Evolutionary conservation across 2,329 filamentous ascomycete species (phyloP).

Genomic region (Clonostachys rosea): DNA sequence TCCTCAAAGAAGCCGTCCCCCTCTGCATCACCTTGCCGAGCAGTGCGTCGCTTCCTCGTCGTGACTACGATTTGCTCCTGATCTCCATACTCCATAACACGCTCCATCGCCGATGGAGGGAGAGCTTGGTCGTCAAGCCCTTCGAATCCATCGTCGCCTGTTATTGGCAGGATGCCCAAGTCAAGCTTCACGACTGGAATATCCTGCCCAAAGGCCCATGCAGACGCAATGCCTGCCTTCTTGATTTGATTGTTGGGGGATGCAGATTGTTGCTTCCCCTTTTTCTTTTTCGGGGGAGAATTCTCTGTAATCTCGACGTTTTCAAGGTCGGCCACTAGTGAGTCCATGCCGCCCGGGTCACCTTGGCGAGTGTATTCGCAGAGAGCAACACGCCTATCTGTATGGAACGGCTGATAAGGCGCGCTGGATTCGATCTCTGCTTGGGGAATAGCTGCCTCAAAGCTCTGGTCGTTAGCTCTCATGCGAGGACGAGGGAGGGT

Average conservation of each 20-base stretch:
- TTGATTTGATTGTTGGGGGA: conserved; percentile 3
- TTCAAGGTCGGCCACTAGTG: conserved; percentile 31
- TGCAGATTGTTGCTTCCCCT: conserved; percentile 20
- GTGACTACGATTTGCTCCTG: conserved; percentile 80
- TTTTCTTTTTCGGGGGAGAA: conserved; percentile 26
- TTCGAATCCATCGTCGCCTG: conserved; percentile 47
- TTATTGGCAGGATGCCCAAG: conserved; percentile 34
- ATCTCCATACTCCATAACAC: conserved; percentile 54
- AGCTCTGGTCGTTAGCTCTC: conserved; percentile 32
- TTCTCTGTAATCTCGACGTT: conserved; percentile 34
- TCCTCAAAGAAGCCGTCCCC: conserved; percentile 87
- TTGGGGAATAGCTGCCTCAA: conserved; percentile 62
- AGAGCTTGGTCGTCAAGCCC: conserved; percentile 53
- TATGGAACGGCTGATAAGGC: conserved; percentile 94
- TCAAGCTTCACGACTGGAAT: conserved; percentile 48
- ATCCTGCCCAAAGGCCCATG: conserved; percentile 58
- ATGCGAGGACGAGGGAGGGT: conserved; percentile 36
- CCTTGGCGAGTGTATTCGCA: conserved; percentile 50
- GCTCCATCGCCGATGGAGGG: conserved; percentile 61
- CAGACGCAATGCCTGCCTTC: conserved; percentile 9
- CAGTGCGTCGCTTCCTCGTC: conserved; percentile 62
- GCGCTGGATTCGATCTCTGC: conserved; percentile 95
- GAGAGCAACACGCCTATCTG: conserved; percentile 77
- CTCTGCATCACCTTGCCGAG: conserved; percentile 42
- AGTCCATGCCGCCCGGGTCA: conserved; percentile 20